Conservation (phyloP, 441 rosid genomes). For the Corymbia citriodora region DNA sequence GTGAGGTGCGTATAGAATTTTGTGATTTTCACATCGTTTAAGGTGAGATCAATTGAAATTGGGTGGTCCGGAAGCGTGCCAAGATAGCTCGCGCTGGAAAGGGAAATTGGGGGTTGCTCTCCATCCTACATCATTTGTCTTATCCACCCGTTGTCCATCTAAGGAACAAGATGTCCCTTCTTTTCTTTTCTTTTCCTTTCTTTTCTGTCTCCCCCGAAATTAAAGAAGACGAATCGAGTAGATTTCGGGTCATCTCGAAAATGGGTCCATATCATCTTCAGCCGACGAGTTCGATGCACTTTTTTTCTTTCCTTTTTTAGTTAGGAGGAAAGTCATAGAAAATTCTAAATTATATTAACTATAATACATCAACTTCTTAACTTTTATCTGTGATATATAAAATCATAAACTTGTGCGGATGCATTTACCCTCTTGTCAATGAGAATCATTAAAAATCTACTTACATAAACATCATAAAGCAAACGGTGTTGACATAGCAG, state of each 20-base stretch:
- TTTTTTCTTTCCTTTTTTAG: too few relatives aligned
- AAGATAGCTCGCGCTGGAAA: not conserved
- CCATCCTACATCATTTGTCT: not conserved
- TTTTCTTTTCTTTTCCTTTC: rapidly evolving
- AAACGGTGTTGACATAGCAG: rapidly evolving
- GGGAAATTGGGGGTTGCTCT: not conserved
- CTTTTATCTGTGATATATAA: not conserved
- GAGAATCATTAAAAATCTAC: not conserved
- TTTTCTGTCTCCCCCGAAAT: not conserved
- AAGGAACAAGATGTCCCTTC: not conserved
- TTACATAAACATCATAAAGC: rapidly evolving
- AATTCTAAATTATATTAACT: too few relatives aligned
- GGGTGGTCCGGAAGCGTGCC: not conserved
- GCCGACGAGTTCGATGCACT: not conserved
- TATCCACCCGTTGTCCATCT: not conserved
- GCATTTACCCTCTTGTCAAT: too few relatives aligned
- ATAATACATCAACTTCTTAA: too few relatives aligned
- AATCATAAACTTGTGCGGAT: rapidly evolving
- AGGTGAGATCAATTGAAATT: not conserved
- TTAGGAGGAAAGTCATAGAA: rapidly evolving
- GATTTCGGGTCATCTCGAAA: not conserved
- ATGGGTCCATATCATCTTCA: not conserved
- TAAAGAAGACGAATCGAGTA: not conserved
- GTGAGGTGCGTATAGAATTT: not conserved
- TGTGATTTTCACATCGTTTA: not conserved